Evolutionary conservation across 2,329 filamentous ascomycete genomes (phyloP), one percentile per base, ranked within the genome.

Genomic region (Calycina marina): DNA sequence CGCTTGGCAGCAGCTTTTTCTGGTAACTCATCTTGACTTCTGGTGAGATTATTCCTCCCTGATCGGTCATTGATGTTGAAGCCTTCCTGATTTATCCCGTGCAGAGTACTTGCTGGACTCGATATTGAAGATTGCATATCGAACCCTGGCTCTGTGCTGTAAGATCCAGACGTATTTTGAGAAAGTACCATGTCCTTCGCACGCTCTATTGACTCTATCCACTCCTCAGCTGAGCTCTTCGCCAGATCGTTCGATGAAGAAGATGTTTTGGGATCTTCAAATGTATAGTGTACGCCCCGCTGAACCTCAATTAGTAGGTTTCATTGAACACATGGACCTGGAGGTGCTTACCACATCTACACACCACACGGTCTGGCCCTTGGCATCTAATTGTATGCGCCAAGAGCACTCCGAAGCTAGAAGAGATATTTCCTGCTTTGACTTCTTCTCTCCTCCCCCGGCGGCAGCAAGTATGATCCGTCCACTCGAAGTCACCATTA

Each of bases 371-470:
- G 76, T 77, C 57, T 88, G 69, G 15, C 85, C 86, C 56, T 93
- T 94, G n/a, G 73, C 65, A 55, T 93, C 90, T 28, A 77, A 69
- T 45, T 81, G 82, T 32, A 68, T 84, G 52, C 72, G 78, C 75
- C 83, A 96, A 15, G 70, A 63, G 44, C 76, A 83, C 32, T 83
- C 85, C 2, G 77, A 62, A 2, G 69, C 67, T 13, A 93, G 61
- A 15, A 98, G 64, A n/a, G 82, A 83, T 20, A 98, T 72, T 45
- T 98, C 90, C 47, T 83, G 70, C 54, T 98, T 98, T 14, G 84
- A 71, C 55, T 90, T 86, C 60, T 98, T 98, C 52, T 96, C 88
- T 42, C 93, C 90, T 0, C 88, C 90, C 5, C 88, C 86, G 14
- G 86, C 78, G 4, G 90, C 82, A 9, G 84, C 88, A 49, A 98